Evolutionary conservation across 2,329 filamentous ascomycete genomes (phyloP), one percentile per base, ranked within the genome.

Genomic region (Seiridium cupressi): DNA sequence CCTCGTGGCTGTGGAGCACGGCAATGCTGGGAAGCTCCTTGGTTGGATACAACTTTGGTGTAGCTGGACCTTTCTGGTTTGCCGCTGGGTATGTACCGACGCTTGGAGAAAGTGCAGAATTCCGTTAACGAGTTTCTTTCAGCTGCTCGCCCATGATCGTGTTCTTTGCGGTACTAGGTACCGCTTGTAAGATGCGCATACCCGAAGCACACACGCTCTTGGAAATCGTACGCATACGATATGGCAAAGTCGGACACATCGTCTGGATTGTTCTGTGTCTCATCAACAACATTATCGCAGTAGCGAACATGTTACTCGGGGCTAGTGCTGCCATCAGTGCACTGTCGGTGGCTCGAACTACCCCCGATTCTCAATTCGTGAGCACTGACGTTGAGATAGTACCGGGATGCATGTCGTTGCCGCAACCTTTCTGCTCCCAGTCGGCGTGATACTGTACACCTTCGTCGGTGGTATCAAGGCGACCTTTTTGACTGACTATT

Each of bases 401-500:
- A 80, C 80, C 4, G 80, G 80, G 0, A 80, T 83, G 70, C 77
- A 83, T 59, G 72, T 81, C 3, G 78, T 82, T 38, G 81, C 80
- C 0, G 77, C 80, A 0, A 82, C 79, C 0, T 83, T 82, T 55
- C 69, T 82, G 1, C 56, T 76, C 0, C 74, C 74, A 0, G 69
- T 76, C 0, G 75, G 75, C 36, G 55, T 58, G 9, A 58, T 58
- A 18, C 55, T 58, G 5, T 58, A 58, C 46, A 58, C 55, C 9
- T 58, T 58, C 11, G 55, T 58, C 3, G 55, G 55, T 11, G 55
- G 63, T 5, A 91, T 96, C 74, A 96, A 96, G 74, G 90, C 91
- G 0, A 94, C 91, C 0, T 92, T 95, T 68, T 78, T 94, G 64
- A 96, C 92, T 0, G 91, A 93, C 66, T 94, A 91, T 38, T 63